Base-by-base conservation (phyloP, 1,284 basidiomycete species). In the Xerocomus minutiporus region DNA sequence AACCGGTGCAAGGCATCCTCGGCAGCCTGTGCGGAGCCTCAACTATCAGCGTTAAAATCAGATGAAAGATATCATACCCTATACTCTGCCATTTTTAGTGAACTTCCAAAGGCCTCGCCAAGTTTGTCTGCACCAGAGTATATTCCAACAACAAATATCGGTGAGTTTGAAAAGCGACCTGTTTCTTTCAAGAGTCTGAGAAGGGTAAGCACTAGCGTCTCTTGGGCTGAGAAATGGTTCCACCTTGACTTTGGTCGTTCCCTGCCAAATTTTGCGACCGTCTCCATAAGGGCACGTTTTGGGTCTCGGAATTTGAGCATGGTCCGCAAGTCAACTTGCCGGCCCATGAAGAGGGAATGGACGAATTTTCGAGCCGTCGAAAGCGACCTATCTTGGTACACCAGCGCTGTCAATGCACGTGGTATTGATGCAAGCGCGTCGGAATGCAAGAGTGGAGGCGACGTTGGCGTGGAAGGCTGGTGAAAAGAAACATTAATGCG, bases 71-170 rank as follows among this genome's bases (percentile, higher is more conserved):
- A 11, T 25, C 83, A 58, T 67, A 93, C 94, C 54, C 97, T 78
- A 73, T 85, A 97, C 72, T 98, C 93, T 15, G 94, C 95, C 96
- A 99, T 99, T 66, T 83, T 84, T 53, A 97, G 75, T 15, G 91
- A 93, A 61, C 85, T 91, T 45, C 97, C 97, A 65, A 93, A 93
- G 8, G 94, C 95, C 73, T 99, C 95, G 12, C 96, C 93, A 3
- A 99, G 80, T 73, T 97, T 86, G 58, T 90, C 88, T 20, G 81
- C 82, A 7, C 89, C 88, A n/a, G 91, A 90, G 70, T 84, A 98
- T 46, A 97, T 88, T 23, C 94, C 96, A 9, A 97, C 89, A 13
- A 97, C 90, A 69, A 92, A 99, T 38, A 97, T 80, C 0, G 96
- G 94, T 7, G 90, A 87, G 61, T 91, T 91, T 3, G 91, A 90